These are phyloP conservation scores for Eimeria sp. DNA, from an alignment of 169 alveolate genomes.

Conservation along the genomic window DNA sequence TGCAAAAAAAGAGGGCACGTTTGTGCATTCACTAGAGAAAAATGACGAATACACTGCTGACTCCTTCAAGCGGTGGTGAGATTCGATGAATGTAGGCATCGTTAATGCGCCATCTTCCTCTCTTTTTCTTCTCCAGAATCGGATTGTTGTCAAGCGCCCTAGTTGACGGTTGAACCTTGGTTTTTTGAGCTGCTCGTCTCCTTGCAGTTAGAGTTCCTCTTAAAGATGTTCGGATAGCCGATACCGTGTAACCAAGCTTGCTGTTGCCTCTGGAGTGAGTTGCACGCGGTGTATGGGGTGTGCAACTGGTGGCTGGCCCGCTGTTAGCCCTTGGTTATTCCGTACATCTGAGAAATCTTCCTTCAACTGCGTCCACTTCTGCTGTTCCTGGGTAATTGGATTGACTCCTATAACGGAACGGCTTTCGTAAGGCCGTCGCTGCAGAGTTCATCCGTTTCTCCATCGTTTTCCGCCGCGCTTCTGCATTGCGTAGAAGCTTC, in stretches of 20 bases:
- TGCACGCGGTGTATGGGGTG: neutral
- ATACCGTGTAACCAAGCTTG: neutral
- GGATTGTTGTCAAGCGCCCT: neutral
- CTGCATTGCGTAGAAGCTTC: neutral
- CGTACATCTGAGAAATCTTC: neutral
- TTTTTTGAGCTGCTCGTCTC: neutral
- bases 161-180: neutral
- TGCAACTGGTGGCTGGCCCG: neutral
- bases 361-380: neutral
- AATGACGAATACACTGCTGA: neutral
- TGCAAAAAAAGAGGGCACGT: too few relatives aligned
- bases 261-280: neutral
- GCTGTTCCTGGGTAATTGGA: neutral
- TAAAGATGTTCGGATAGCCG: neutral
- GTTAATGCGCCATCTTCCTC: neutral
- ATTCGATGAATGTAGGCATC: neutral
- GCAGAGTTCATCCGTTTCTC: neutral
- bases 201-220: neutral
- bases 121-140: neutral
- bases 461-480: neutral
- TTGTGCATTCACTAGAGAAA: neutral
- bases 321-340: neutral
- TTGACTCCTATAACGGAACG: neutral
- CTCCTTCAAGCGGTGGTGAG: neutral
- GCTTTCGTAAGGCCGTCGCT: neutral